Conservation (phyloP, 257 asterid genomes). For the Nemophila menziesii region DNA sequence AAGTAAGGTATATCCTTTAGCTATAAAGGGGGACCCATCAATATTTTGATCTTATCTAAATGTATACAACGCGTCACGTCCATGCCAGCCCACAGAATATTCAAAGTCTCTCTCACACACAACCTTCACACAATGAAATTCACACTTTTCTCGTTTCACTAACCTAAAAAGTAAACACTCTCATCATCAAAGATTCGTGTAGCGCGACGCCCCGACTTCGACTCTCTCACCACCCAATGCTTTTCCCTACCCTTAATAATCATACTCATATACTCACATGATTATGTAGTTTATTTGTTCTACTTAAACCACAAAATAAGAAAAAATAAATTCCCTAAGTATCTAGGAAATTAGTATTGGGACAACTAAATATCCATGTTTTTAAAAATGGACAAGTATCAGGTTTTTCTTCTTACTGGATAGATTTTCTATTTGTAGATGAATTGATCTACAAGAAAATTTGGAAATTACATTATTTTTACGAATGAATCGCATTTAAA, state of each 20-base stretch:
- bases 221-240: conserved; percentile 7
- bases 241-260: too few relatives aligned
- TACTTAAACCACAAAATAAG: not conserved
- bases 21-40: not conserved
- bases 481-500: too few relatives aligned
- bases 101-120: conserved; percentile 15
- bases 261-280: too few relatives aligned
- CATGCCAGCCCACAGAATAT: conserved; percentile 11
- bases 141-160: conserved; percentile 2
- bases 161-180: not conserved
- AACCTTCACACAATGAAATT: not conserved
- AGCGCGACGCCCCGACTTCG: conserved; percentile 55
- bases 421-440: too few relatives aligned
- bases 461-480: too few relatives aligned
- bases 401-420: too few relatives aligned
- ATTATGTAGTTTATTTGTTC: too few relatives aligned
- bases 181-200: conserved; percentile 21
- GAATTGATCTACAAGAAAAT: too few relatives aligned
- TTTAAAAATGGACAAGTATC: too few relatives aligned
- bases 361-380: too few relatives aligned
- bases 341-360: not conserved
- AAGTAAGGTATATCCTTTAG: not conserved
- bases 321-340: not conserved
- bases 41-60: conserved; percentile 1
- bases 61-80: not conserved